A percentile compares a stretch with the other conserved stretches of the same genome.
Conservation (phyloP, 345 rosid species). For the Sonneratia caseolaris region DNA sequence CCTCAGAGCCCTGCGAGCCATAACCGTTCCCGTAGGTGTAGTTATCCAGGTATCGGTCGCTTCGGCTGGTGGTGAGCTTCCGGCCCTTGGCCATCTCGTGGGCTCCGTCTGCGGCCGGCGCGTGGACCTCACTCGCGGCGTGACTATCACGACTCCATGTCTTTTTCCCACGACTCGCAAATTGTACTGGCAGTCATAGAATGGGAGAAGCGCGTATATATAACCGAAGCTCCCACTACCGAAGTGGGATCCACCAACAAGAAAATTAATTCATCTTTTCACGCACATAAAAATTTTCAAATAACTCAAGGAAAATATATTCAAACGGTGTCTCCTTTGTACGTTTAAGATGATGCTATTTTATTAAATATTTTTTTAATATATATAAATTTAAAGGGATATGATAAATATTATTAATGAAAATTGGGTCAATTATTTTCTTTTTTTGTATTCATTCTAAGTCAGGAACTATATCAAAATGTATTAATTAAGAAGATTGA, state of each 20-base stretch:
- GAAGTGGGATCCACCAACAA: neutral
- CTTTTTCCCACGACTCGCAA: neutral
- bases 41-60: conserved; percentile 23
- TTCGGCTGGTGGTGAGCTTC: conserved; percentile 19
- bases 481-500: too few species aligned
- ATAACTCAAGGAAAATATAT: too few species aligned
- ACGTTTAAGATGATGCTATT: too few species aligned
- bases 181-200: neutral
- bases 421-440: too few species aligned
- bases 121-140: neutral
- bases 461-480: too few species aligned
- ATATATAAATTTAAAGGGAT: too few species aligned
- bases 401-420: too few species aligned
- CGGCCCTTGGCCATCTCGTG: conserved; percentile 24
- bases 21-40: conserved; percentile 4
- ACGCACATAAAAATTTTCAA: too few species aligned
- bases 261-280: too few species aligned
- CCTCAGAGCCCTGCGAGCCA: neutral
- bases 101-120: neutral
- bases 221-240: neutral
- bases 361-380: too few species aligned
- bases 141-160: neutral
- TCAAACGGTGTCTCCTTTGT: too few species aligned
- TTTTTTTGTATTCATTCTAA: too few species aligned
- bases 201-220: conserved; percentile 2